Evolutionary conservation across 2,329 filamentous ascomycete species (phyloP).

Genomic region (Aphanoascus verrucosus): DNA sequence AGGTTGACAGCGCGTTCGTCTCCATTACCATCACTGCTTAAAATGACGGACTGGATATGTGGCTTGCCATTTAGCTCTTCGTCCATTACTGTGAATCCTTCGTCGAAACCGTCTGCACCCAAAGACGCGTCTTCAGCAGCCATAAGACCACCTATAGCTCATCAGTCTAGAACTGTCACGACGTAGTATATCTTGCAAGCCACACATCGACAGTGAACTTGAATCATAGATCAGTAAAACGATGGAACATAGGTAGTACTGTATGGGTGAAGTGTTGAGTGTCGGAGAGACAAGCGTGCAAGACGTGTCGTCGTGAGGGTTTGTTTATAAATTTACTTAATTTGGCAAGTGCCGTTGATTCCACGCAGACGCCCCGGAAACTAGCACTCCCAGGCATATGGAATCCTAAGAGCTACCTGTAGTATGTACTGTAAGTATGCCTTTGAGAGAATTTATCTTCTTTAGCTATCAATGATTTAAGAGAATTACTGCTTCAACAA

Average conservation of each 20-base stretch:
- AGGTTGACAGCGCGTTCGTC: background rate
- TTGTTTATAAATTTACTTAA: constrained; percentile 9
- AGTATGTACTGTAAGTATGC: no score
- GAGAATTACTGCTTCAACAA: no score
- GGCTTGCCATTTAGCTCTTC: background rate
- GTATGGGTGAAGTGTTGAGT: no score
- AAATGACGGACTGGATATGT: background rate
- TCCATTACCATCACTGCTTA: background rate
- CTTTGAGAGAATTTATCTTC: no score
- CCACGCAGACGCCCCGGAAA: background rate
- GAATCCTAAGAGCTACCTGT: background rate
- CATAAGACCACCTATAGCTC: no score
- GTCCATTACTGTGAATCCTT: background rate
- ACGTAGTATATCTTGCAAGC: no score
- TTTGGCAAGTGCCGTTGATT: constrained; percentile 2
- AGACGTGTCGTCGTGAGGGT: background rate
- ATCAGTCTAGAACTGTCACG: no score
- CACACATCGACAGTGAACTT: no score
- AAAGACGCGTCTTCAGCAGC: no score
- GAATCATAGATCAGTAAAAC: no score
- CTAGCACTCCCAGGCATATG: background rate
- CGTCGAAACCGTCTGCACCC: background rate
- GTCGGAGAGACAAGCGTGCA: background rate
- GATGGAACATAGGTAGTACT: no score
- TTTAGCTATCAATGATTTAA: no score